Percentiles rank a stretch among this genome's conserved stretches.
These are phyloP conservation scores for Xylariales sp. DNA, from an alignment of 2,329 filamentous ascomycete species.

Conservation along the genomic window DNA sequence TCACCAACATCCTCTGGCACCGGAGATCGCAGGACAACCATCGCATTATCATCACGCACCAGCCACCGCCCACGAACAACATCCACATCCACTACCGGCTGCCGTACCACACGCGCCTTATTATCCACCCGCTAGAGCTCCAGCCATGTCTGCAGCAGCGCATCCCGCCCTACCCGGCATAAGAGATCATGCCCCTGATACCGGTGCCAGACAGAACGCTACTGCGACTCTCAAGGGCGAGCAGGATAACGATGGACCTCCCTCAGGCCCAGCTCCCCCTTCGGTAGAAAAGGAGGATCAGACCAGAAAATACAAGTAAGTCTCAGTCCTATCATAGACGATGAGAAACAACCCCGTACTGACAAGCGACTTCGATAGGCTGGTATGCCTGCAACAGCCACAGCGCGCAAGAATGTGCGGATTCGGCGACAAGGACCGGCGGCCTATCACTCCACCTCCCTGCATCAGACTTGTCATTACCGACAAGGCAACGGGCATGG, in stretches of 20 bases:
- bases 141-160: not conserved
- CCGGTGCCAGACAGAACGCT: not conserved
- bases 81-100: not conserved
- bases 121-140: not conserved
- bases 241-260: constrained; percentile 1
- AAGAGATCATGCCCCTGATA: constrained; percentile 3
- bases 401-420: constrained; percentile 95
- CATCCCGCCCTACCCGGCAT: constrained; percentile 1
- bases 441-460: constrained; percentile 92
- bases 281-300: constrained; percentile 1
- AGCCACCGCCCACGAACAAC: not conserved
- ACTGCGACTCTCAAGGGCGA: not conserved
- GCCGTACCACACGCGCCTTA: constrained; percentile 1
- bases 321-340: not conserved
- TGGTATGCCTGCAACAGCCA: constrained; percentile 85
- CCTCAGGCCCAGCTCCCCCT: constrained; percentile 2
- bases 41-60: not conserved
- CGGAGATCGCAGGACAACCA: constrained; percentile 5
- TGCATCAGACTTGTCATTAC: constrained; percentile 80
- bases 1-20: constrained; percentile 1
- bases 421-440: constrained; percentile 97
- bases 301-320: constrained; percentile 6
- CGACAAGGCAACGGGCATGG: constrained; percentile 69
- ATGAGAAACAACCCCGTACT: not conserved
- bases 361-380: constrained; percentile 35